phyloP scores from a whole-genome alignment of 106 monocot species.

The Platanthera guangdongensis region DNA sequence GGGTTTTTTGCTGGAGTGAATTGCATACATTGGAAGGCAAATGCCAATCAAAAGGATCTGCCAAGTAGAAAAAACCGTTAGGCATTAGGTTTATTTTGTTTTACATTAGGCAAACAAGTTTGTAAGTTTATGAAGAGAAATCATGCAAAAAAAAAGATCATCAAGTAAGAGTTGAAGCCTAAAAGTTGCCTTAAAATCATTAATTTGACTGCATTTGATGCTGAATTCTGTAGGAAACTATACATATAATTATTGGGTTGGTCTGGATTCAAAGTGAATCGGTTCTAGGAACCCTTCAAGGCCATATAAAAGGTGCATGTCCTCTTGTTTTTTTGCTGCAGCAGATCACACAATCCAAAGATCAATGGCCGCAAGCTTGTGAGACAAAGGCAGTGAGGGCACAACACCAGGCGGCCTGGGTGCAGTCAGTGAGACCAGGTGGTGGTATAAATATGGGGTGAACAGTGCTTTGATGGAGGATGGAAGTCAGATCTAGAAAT shows the following conservation, averaged over 20 bases:
- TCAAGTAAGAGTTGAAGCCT: background rate
- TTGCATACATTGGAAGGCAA: constrained; percentile 83
- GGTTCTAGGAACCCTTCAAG: too few species aligned
- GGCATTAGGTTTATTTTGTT: background rate
- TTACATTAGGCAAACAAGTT: background rate
- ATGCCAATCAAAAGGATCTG: constrained; percentile 86
- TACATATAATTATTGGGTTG: background rate
- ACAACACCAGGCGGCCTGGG: too few species aligned
- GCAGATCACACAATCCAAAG: too few species aligned
- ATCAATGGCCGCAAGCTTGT: too few species aligned
- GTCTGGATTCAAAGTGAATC: background rate
- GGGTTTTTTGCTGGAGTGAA: constrained; percentile 49
- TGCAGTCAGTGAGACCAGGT: too few species aligned
- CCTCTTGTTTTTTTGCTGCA: too few species aligned
- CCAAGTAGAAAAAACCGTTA: background rate
- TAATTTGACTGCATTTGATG: background rate
- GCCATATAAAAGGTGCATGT: too few species aligned
- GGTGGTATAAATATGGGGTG: too few species aligned
- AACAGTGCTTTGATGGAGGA: too few species aligned
- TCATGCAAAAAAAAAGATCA: background rate
- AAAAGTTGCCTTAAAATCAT: background rate
- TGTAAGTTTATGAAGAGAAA: background rate
- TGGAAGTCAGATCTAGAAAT: too few species aligned
- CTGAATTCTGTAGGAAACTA: background rate
- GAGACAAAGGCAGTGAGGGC: too few species aligned